Evolutionary conservation across 139 green algal genomes (phyloP), one percentile per base, ranked within the genome.

Genomic region (Mychonastes homosphaera): DNA sequence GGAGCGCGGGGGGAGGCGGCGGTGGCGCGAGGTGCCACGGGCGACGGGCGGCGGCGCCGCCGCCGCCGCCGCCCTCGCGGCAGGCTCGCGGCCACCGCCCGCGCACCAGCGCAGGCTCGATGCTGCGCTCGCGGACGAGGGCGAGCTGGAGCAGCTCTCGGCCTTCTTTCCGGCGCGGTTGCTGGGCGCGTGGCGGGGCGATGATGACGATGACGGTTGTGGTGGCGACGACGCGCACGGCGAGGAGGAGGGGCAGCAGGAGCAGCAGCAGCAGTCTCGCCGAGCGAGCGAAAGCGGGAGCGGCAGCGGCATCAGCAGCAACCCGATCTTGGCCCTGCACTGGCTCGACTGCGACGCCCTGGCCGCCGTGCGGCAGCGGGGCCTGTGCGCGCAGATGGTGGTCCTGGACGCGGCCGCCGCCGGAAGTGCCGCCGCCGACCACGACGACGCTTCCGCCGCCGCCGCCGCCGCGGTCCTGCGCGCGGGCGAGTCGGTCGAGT

Each of bases 281-380:
- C 10, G 24, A 10, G 24, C 21, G 39, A 13, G 26, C n/a, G 26
- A 21, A 43, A n/a, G 52, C 21, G 30, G 16, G 30, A 13, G 32
- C 45, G 33, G 32, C 18, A 29, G 19, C 18, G 5, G 5, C 21
- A 10, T 23, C 21, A 18, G 13, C 46, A 34, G 46, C 13, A 10
- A 19, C 10, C 54, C 46, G 0, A 55, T 76, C 8, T 23, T 72
- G 27, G 63, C 58, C 18, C 32, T 71, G 45, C 69, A 76, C 39
- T 76, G 69, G 69, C 40, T 75, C 40, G 74, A 81, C 39, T 46
- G 55, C 16, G 74, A 81, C 29, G 68, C 65, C 9, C 41, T 77
- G 53, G 65, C 64, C n/a, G 66, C 73, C 19, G 69, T 81, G 27
- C 38, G 66, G 26, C 65, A 63, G 49, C 63, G 64, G 24, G 70